Percentiles rank a stretch among this genome's conserved stretches.
phyloP scores from a whole-genome alignment of 2,329 filamentous ascomycete species.

The Botryosphaeria agaves region DNA sequence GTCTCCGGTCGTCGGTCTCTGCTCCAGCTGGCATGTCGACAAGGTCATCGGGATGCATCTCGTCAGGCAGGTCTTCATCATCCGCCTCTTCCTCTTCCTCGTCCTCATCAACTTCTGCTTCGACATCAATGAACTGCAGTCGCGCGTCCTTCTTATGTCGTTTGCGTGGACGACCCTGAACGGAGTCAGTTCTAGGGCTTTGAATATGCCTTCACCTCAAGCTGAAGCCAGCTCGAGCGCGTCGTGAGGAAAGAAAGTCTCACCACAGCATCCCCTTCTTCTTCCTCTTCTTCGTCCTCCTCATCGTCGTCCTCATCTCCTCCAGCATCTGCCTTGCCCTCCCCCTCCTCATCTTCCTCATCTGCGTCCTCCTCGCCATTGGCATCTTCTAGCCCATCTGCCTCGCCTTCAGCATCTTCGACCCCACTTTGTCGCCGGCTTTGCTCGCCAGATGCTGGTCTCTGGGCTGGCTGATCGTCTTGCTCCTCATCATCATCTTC shows the following conservation, averaged over 20 bases:
- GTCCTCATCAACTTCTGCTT: slow-evolving; percentile 91
- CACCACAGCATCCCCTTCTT: slow-evolving; percentile 11
- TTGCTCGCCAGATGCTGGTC: slow-evolving; percentile 24
- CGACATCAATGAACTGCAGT: slow-evolving; percentile 88
- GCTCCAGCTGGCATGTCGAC: slow-evolving; percentile 56
- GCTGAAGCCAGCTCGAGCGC: neutral
- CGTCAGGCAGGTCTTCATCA: slow-evolving; percentile 74
- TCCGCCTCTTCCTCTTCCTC: slow-evolving; percentile 79
- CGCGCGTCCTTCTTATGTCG: slow-evolving; percentile 55
- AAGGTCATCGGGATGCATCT: slow-evolving; percentile 80
- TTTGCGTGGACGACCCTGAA: slow-evolving; percentile 57
- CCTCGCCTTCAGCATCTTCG: slow-evolving; percentile 29
- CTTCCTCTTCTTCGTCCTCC: slow-evolving; percentile 4
- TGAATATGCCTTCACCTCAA: slow-evolving; percentile 5
- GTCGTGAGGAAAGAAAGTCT: neutral
- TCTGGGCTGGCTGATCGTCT: slow-evolving; percentile 17
- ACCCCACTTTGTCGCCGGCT: slow-evolving; percentile 34
- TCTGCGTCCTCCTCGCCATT: slow-evolving; percentile 44
- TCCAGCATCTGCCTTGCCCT: slow-evolving; percentile 13
- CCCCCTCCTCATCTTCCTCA: slow-evolving; percentile 30
- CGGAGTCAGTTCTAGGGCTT: too few species aligned
- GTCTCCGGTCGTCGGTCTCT: slow-evolving; percentile 76
- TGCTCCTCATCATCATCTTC: slow-evolving; percentile 29
- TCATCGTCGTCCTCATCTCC: slow-evolving; percentile 4
- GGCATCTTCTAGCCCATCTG: slow-evolving; percentile 48